Percentiles rank a stretch among this genome's conserved stretches.
phyloP scores from a whole-genome alignment of 2,329 filamentous ascomycete species.

The Aspergillus sp. region DNA sequence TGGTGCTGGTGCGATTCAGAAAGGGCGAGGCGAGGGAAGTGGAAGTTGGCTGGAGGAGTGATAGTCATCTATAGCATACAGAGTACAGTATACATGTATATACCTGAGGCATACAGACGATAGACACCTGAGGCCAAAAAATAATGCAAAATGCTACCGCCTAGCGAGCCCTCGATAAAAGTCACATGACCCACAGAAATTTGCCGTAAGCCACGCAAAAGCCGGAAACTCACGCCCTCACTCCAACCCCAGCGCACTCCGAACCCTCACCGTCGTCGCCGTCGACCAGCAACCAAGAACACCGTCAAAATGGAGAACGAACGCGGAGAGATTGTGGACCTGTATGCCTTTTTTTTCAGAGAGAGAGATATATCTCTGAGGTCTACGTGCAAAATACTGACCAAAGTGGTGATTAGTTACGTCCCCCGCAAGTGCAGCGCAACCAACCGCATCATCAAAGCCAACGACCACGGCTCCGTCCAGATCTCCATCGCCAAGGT shows the following conservation, averaged over 20 bases:
- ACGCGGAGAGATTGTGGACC: conserved; percentile 98
- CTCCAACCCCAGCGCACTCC: conserved; percentile 16
- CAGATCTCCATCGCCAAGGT: conserved; percentile 97
- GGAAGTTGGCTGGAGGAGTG: conserved; percentile 43
- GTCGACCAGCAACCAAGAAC: conserved; percentile 31
- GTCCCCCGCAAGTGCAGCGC: conserved; percentile 98
- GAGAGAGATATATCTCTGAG: too few species aligned
- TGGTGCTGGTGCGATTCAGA: conserved; percentile 50
- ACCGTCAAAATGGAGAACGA: conserved; percentile 94
- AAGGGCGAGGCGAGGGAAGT: conserved; percentile 51
- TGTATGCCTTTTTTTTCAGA: conserved; percentile 53
- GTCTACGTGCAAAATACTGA: too few species aligned
- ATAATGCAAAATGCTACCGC: neutral
- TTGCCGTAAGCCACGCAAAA: conserved; percentile 7
- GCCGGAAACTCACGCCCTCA: conserved; percentile 25
- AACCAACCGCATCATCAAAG: conserved; percentile 99
- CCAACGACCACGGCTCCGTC: conserved; percentile 98
- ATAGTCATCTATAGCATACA: conserved; percentile 15
- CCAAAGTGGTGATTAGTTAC: conserved; percentile 63
- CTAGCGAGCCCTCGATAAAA: conserved; percentile 26
- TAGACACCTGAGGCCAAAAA: neutral
- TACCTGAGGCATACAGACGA: neutral
- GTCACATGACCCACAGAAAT: conserved; percentile 38
- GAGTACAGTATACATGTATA: too few species aligned
- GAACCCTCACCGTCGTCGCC: conserved; percentile 25